Evolutionary conservation across 164 flowering plant genomes (phyloP), one percentile per base, ranked within the genome.

Genomic region (Chimonanthus salicifolius): DNA sequence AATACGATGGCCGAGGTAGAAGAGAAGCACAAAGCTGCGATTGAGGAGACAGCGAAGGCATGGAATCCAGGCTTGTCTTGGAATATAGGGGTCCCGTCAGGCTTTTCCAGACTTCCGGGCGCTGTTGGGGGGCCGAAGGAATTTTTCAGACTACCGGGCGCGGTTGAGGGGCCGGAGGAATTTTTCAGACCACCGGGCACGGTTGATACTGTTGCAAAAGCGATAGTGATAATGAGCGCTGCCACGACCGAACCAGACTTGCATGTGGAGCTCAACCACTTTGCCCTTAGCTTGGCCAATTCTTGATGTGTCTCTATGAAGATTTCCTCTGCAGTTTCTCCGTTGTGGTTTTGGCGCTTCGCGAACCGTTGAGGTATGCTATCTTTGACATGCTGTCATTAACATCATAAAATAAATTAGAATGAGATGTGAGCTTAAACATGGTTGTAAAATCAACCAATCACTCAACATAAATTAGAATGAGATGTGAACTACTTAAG

Each of bases 191-290:
- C 2, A 33, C 33, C 58, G 20, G 18, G 16, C 6, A n/a, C 65
- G 1, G 65, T 62, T 11, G 65, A 11, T 7, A 51, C 58, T 51
- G 58, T 51, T 7, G 58, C 58, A n/a, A 80, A 80, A n/a, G 83
- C 83, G 6, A 75, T 80, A 2, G 78, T 70, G 2, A 75, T 72
- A 7, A 77, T 69, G 43, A 77, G 73, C 3, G 79, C 69, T 0
- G 79, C 72, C 1, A 72, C 75, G 15, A 77, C 72, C 15, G 73
- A 77, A 58, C 79, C 72, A 3, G 78, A 77, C 44, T 77, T 54
- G 21, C 80, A 77, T 47, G 80, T 74, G 16, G 51, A 74, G 21
- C 18, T 74, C 11, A 80, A 75, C 80, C 83, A 80, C n/a, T 65
- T n/a, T 49, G 70, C 64, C 13, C 78, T 74, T 4, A 72, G 62